A percentile compares a stretch with the other conserved stretches of the same genome.
Conservation (phyloP, 352 stramenopile genomes). For the Phytophthora nicotianae region DNA sequence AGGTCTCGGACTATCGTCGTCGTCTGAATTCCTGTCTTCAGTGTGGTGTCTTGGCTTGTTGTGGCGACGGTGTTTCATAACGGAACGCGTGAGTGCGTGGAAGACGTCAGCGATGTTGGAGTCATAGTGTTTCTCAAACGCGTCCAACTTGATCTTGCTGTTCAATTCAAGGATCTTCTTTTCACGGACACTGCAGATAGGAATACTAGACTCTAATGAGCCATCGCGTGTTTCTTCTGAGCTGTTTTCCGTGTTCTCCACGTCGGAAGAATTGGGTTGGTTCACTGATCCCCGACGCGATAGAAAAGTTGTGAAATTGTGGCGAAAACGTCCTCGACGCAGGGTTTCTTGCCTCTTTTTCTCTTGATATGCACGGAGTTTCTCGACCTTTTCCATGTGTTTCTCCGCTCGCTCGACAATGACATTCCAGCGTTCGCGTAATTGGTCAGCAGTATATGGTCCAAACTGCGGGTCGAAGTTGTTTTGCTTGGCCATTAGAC, state of each 20-base stretch:
- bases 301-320: slow-evolving; percentile 40
- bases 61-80: slow-evolving; percentile 33
- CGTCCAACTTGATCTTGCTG: slow-evolving; percentile 51
- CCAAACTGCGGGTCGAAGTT: slow-evolving; percentile 59
- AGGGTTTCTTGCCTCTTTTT: slow-evolving; percentile 52
- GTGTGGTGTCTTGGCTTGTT: slow-evolving; percentile 16
- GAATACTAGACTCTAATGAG: too few species aligned
- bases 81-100: slow-evolving; percentile 44
- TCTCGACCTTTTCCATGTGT: slow-evolving; percentile 71
- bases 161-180: slow-evolving; percentile 66
- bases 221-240: too few species aligned
- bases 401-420: slow-evolving; percentile 53
- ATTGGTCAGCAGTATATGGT: slow-evolving; percentile 60
- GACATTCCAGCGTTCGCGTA: slow-evolving; percentile 66
- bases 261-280: slow-evolving; percentile 5
- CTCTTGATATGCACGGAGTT: slow-evolving; percentile 53
- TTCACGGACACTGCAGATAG: slow-evolving; percentile 62
- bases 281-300: slow-evolving; percentile 28
- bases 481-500: slow-evolving; percentile 45
- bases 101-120: slow-evolving; percentile 66
- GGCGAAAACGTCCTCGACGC: slow-evolving; percentile 33
- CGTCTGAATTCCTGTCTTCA: slow-evolving; percentile 1
- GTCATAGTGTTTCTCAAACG: slow-evolving; percentile 71
- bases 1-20: slow-evolving; percentile 10
- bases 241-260: slow-evolving; percentile 3